phyloP scores from a whole-genome alignment of 176 grass and related monocot genomes.

The Saccharum spontaneum region DNA sequence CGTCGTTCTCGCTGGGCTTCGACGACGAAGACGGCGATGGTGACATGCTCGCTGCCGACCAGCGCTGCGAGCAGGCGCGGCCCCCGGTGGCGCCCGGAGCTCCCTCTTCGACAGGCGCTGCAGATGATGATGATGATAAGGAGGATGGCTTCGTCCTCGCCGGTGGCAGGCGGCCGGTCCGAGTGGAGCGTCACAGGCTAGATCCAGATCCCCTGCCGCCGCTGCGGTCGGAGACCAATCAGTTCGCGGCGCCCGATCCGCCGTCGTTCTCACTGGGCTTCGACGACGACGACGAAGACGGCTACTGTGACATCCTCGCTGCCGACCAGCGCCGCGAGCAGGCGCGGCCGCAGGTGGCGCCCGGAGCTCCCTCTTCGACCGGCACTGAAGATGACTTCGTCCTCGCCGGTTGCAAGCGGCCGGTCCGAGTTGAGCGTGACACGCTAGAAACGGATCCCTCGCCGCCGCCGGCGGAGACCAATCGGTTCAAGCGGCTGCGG shows the following conservation, averaged over 20 bases:
- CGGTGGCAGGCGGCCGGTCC: neutral
- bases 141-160: too few relatives aligned
- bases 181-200: neutral
- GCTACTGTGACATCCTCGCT: neutral
- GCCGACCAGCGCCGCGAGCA: neutral
- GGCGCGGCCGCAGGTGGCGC: neutral
- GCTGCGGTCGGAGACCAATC: neutral
- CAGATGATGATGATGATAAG: too few relatives aligned
- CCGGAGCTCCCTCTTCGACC: neutral
- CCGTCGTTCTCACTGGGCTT: constrained; percentile 48
- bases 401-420: neutral
- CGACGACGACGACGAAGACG: constrained; percentile 18
- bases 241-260: neutral
- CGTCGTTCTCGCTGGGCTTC: constrained; percentile 42
- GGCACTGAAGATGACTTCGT: constrained; percentile 26
- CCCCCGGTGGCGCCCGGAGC: neutral
- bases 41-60: neutral
- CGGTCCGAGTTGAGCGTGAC: neutral
- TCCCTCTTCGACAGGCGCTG: neutral
- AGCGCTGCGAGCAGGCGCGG: neutral
- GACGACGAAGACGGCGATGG: constrained; percentile 17
- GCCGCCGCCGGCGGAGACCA: constrained; percentile 1
- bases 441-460: neutral
- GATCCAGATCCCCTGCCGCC: neutral
- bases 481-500: constrained; percentile 55